These are phyloP conservation scores for Trichosporon inkin DNA, from an alignment of 1,284 basidiomycete species.

Conservation along the genomic window DNA sequence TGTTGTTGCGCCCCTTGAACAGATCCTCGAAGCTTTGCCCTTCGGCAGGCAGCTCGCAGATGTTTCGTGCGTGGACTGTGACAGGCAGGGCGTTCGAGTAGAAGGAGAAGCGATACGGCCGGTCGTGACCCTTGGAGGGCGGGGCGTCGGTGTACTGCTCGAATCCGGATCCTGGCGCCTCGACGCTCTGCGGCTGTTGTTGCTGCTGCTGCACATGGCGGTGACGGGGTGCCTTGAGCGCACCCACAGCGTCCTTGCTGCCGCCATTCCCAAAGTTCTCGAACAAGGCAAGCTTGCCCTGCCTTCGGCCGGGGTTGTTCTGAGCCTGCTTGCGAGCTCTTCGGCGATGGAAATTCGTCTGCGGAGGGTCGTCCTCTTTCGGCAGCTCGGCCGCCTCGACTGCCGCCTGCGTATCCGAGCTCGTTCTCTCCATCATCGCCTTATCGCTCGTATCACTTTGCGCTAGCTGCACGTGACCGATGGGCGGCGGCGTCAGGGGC, in stretches of 20 bases:
- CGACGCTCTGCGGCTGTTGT: slow-evolving; percentile 8
- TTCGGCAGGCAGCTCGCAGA: slow-evolving; percentile 89
- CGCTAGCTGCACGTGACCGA: background rate
- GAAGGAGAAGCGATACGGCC: slow-evolving; percentile 97
- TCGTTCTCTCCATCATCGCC: background rate
- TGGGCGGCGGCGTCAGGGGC: background rate
- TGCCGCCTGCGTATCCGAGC: slow-evolving; percentile 7
- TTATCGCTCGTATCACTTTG: slow-evolving; percentile 3
- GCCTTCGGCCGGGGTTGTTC: slow-evolving; percentile 60
- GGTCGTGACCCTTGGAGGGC: slow-evolving; percentile 62
- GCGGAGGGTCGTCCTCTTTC: slow-evolving; percentile 24
- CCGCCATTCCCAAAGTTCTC: slow-evolving; percentile 58
- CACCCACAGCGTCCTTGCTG: slow-evolving; percentile 25
- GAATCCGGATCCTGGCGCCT: slow-evolving; percentile 24
- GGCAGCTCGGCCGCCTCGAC: slow-evolving; percentile 16
- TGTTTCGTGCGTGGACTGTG: slow-evolving; percentile 88
- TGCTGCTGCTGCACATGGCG: slow-evolving; percentile 23
- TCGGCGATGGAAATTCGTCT: slow-evolving; percentile 50
- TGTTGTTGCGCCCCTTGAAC: slow-evolving; percentile 55
- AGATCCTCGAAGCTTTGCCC: slow-evolving; percentile 91
- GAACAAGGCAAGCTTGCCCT: slow-evolving; percentile 86
- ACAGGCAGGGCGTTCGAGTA: slow-evolving; percentile 90
- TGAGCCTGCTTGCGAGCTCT: slow-evolving; percentile 80
- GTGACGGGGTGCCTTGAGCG: slow-evolving; percentile 45
- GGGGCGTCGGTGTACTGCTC: slow-evolving; percentile 40